Conservation (phyloP, 345 rosid species). For the Rhodamnia rubescens region DNA sequence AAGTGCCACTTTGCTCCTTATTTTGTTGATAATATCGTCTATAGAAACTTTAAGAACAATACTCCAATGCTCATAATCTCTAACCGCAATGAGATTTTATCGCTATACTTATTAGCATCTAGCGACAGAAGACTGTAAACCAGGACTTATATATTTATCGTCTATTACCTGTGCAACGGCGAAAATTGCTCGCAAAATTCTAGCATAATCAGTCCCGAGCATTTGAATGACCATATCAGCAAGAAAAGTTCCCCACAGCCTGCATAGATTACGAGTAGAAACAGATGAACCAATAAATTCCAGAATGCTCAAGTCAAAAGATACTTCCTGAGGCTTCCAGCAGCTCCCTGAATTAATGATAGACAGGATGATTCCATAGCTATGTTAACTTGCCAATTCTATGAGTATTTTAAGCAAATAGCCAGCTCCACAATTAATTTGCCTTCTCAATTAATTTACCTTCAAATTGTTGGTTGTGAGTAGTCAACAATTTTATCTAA, state of each 20-base stretch:
- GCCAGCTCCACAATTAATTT: background rate
- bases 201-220: conserved; percentile 96
- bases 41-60: background rate
- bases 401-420: background rate
- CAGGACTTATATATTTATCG: background rate
- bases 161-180: conserved; percentile 79
- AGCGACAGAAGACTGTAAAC: background rate
- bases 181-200: conserved; percentile 84
- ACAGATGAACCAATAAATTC: background rate
- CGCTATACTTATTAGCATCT: background rate
- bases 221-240: conserved; percentile 95
- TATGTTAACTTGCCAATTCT: background rate
- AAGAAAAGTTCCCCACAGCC: conserved; percentile 92
- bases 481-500: background rate
- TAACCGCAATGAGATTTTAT: background rate
- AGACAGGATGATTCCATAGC: background rate
- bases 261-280: conserved; percentile 12
- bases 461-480: background rate
- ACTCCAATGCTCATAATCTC: background rate
- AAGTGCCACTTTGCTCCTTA: background rate
- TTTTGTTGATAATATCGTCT: background rate
- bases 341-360: background rate
- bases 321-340: background rate
- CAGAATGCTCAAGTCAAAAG: background rate
- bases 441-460: background rate